Evolutionary conservation across 768 basidiomycete species (phyloP), one percentile per base, ranked within the genome.

Genomic region (Kwoniella mangroviensis): DNA sequence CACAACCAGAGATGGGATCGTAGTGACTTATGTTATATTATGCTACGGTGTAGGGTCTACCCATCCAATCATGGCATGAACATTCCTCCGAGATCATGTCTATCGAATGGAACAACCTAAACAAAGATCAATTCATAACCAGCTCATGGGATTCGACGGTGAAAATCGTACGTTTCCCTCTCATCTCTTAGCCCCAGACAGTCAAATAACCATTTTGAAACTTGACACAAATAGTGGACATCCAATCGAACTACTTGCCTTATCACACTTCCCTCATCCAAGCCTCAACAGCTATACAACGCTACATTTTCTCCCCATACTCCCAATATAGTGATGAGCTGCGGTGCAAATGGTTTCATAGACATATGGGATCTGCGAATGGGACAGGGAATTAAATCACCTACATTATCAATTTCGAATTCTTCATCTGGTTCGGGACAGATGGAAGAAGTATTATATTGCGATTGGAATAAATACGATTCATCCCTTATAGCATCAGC

Each of bases 61-160:
- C 96, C 1, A 91, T 98, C 73, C 89, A 90, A 70, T 89, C 88
- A 59, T 98, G 96, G 95, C 91, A 93, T 76, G 96, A 98, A 83
- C 96, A 98, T 83, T 89, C 90, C 13, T 88, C 90, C 60, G 96
- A 98, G 81, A 93, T 94, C 7, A 94, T 92, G 85, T 91, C 91
- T 12, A 89, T 98, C 5, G 93, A 98, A 82, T 98, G 96, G 95
- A 94, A 91, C 71, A 98, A 97, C 83, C 83, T 95, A 71, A 89
- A 12, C 88, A 92, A 26, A 92, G 72, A 74, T 42, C 66, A 28
- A 22, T 79, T 81, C 53, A 69, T 72, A 0, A 77, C 75, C 41
- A 64, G 67, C 1, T 77, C 74, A 13, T 98, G 95, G 95, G 96
- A 98, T 78, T 93, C 93, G 28, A 87, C 86, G 15, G 87, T 95